Evolutionary conservation across 345 rosid species (phyloP).

Genomic region (Rhodomyrtus tomentosa): DNA sequence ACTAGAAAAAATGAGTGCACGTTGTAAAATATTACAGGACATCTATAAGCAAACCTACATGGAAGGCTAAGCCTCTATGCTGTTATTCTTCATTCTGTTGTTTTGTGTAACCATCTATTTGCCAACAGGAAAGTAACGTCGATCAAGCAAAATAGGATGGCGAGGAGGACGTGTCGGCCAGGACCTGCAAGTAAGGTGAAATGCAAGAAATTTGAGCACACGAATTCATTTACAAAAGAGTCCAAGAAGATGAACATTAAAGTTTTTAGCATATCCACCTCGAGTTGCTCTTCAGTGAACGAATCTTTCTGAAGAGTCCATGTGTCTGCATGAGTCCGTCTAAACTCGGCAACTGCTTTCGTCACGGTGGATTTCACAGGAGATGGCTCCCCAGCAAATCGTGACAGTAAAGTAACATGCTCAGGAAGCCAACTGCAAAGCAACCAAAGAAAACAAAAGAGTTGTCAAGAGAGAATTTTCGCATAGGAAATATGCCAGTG

Average conservation of each 20-base stretch:
- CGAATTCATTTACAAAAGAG: not conserved
- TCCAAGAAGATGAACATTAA: not conserved
- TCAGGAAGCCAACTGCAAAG: constrained; percentile 76
- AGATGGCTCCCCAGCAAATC: constrained; percentile 69
- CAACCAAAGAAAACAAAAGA: not conserved
- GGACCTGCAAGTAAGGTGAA: constrained; percentile 44
- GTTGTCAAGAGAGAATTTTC: not conserved
- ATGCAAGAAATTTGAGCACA: not conserved
- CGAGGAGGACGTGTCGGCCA: constrained; percentile 91
- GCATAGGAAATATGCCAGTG: not conserved
- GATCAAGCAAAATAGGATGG: constrained; percentile 91
- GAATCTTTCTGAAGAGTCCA: constrained; percentile 90
- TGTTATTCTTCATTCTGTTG: not conserved
- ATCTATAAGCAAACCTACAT: not conserved
- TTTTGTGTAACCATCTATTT: not conserved
- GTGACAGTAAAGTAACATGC: constrained; percentile 82
- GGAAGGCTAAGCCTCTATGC: not conserved
- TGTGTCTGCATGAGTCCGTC: constrained; percentile 92
- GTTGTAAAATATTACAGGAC: not conserved
- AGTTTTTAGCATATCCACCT: constrained; percentile 29
- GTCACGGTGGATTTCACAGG: constrained; percentile 91
- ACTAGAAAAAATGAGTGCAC: not conserved
- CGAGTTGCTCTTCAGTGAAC: constrained; percentile 91
- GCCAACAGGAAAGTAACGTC: not conserved
- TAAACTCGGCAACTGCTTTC: constrained; percentile 95